phyloP scores from a whole-genome alignment of 2,329 filamentous ascomycete genomes.

The Davidsoniella australis region DNA sequence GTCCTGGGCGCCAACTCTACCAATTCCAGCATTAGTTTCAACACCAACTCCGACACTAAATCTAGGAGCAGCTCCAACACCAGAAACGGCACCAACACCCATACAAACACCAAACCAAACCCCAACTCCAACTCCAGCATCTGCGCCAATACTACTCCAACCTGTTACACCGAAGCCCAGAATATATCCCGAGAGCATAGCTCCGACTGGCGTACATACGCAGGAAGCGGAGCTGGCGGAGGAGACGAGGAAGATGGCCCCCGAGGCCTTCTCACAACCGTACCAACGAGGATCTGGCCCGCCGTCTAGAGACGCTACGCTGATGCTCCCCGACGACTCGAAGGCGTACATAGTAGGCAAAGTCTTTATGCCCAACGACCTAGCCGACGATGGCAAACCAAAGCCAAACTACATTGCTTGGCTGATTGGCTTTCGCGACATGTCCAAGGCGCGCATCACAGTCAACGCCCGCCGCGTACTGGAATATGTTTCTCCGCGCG shows the following conservation, averaged over 20 bases:
- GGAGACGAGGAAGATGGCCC: conserved; percentile 28
- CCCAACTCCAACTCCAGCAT: too few species aligned
- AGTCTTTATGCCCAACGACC: conserved; percentile 26
- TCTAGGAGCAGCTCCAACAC: too few species aligned
- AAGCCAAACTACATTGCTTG: conserved; percentile 32
- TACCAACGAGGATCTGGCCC: conserved; percentile 33
- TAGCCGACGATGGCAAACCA: conserved; percentile 20
- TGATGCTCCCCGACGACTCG: conserved; percentile 32
- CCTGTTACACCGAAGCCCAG: too few species aligned
- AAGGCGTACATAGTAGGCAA: conserved; percentile 41
- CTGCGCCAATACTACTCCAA: too few species aligned
- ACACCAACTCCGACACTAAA: too few species aligned
- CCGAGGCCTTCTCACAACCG: conserved; percentile 25
- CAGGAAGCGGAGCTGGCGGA: too few species aligned
- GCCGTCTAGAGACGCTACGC: conserved; percentile 27
- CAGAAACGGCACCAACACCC: too few species aligned
- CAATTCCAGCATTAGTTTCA: too few species aligned
- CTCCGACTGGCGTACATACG: too few species aligned
- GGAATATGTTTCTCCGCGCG: conserved; percentile 40
- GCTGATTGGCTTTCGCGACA: conserved; percentile 36
- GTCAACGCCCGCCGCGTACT: conserved; percentile 31
- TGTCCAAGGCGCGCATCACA: conserved; percentile 29
- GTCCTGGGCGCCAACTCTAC: too few species aligned
- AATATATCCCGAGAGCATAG: too few species aligned
- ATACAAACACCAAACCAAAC: too few species aligned